phyloP scores from a whole-genome alignment of 2,329 filamentous ascomycete species.

The Trichoderma koningiopsis region DNA sequence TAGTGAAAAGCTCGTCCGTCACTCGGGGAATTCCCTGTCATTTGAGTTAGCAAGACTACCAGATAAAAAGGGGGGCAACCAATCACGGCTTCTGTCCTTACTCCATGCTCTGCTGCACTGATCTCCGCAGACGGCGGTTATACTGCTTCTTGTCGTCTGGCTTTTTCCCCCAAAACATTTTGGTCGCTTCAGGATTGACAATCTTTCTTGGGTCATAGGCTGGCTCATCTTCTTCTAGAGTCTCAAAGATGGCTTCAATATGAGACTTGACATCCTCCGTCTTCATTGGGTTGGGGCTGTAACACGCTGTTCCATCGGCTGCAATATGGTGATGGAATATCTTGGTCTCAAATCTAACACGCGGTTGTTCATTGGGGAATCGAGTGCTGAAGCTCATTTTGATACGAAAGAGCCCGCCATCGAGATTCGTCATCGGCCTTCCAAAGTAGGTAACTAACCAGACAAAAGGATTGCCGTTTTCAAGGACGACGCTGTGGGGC shows the following conservation, averaged over 20 bases:
- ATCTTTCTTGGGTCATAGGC: constrained; percentile 88
- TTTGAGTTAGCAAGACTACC: neutral
- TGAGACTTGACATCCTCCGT: constrained; percentile 79
- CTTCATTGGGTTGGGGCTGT: constrained; percentile 63
- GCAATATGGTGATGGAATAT: constrained; percentile 90
- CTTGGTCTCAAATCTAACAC: constrained; percentile 75
- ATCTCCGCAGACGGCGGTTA: constrained; percentile 76
- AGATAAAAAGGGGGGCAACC: too few species aligned
- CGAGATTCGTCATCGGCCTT: constrained; percentile 86
- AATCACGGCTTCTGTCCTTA: constrained; percentile 40
- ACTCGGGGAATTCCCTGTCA: constrained; percentile 40
- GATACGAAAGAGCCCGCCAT: constrained; percentile 86
- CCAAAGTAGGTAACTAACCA: constrained; percentile 92
- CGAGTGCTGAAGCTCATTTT: constrained; percentile 76
- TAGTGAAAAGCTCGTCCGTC: constrained; percentile 23
- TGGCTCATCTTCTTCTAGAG: constrained; percentile 84
- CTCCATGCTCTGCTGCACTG: constrained; percentile 70
- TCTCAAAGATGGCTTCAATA: constrained; percentile 77
- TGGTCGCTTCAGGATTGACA: constrained; percentile 83
- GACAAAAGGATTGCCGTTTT: constrained; percentile 82
- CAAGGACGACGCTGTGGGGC: constrained; percentile 74
- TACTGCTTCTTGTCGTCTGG: constrained; percentile 79
- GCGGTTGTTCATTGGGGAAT: constrained; percentile 87
- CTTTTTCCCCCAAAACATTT: constrained; percentile 79
- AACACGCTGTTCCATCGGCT: constrained; percentile 78